A percentile compares a stretch with the other conserved stretches of the same genome.
Evolutionary conservation across 2,329 filamentous ascomycete genomes (phyloP).

Genomic region (Aspergillus felis): DNA sequence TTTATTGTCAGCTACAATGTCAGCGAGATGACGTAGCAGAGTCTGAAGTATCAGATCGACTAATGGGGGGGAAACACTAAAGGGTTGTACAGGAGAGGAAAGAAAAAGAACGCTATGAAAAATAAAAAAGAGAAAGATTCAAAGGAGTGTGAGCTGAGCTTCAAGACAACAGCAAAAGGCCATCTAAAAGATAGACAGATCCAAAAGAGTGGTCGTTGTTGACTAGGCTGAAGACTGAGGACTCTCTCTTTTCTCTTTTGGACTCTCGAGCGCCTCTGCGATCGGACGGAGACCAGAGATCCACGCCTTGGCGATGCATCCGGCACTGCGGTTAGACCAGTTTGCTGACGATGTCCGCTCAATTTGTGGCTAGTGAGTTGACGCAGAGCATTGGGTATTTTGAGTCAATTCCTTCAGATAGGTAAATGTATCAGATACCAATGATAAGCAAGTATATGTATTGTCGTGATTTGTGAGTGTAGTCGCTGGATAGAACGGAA

Average conservation of each 20-base stretch:
- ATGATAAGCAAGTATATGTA: neutral
- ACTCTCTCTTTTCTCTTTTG: neutral
- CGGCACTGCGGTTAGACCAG: neutral
- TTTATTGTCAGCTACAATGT: constrained; percentile 4
- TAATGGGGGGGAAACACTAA: constrained; percentile 13
- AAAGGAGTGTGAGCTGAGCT: neutral
- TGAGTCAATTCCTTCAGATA: neutral
- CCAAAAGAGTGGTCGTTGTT: neutral
- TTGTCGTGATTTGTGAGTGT: neutral
- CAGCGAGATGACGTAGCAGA: constrained; percentile 1
- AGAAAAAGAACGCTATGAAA: constrained; percentile 4
- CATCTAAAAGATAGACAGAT: neutral
- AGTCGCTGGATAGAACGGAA: neutral
- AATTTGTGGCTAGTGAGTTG: neutral
- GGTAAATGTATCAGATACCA: neutral
- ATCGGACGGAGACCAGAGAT: neutral
- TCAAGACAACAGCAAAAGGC: neutral
- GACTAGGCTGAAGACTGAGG: neutral
- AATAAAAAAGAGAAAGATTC: constrained; percentile 1
- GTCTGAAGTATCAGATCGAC: constrained; percentile 6
- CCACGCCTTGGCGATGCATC: neutral
- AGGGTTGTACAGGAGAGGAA: constrained; percentile 6
- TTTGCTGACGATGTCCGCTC: neutral
- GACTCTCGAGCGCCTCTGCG: neutral
- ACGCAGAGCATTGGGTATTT: neutral